These are phyloP conservation scores for Firmiana major DNA, from an alignment of 345 rosid genomes.

Conservation along the genomic window DNA sequence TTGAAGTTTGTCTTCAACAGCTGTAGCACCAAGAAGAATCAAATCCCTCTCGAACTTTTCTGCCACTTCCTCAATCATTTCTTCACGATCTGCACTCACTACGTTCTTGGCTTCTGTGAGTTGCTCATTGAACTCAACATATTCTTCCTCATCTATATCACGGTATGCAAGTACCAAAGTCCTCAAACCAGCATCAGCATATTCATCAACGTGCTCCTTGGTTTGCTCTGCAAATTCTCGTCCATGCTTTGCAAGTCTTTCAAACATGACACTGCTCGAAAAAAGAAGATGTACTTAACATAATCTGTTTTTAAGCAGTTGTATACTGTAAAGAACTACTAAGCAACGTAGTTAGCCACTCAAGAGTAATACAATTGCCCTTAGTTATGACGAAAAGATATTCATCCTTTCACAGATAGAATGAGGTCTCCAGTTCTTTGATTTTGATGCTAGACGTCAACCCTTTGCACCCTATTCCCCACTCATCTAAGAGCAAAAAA, in stretches of 20 bases:
- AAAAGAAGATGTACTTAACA: constrained; percentile 1
- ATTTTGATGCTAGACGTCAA: too few species aligned
- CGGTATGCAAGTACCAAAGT: constrained; percentile 93
- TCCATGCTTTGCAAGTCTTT: constrained; percentile 66
- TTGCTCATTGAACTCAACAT: constrained; percentile 52
- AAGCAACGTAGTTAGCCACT: not conserved
- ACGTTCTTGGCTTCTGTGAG: constrained; percentile 68
- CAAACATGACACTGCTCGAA: constrained; percentile 74
- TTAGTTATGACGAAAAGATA: not conserved
- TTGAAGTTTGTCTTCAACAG: constrained; percentile 96
- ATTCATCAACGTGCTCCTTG: constrained; percentile 58
- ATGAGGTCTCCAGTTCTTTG: too few species aligned
- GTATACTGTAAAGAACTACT: not conserved
- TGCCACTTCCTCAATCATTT: constrained; percentile 62
- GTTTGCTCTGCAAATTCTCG: constrained; percentile 61
- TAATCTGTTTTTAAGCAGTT: not conserved
- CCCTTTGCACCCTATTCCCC: too few species aligned
- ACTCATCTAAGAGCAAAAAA: too few species aligned
- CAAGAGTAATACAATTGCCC: not conserved
- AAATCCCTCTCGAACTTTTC: constrained; percentile 67
- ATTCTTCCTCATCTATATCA: constrained; percentile 72
- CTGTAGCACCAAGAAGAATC: constrained; percentile 91
- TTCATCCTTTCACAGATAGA: too few species aligned
- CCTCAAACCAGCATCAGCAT: constrained; percentile 95
- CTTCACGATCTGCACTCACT: constrained; percentile 63